Percentiles rank a stretch among this genome's conserved stretches.
Conservation (phyloP, 2,329 filamentous ascomycete species). For the Bertia moriformis region DNA sequence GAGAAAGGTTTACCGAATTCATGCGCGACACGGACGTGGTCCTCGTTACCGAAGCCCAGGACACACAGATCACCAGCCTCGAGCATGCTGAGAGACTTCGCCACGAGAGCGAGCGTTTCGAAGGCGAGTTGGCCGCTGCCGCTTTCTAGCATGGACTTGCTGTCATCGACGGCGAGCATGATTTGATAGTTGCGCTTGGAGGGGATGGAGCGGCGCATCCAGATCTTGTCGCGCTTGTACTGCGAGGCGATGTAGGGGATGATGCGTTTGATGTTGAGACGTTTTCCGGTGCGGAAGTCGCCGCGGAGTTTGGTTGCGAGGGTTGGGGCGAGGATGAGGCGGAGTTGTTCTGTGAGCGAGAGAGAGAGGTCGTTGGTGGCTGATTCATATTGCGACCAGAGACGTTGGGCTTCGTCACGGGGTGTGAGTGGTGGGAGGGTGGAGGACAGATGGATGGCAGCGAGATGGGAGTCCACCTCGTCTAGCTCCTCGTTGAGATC, state of each 20-base stretch:
- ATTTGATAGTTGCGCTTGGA: conserved; percentile 94
- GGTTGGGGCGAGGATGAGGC: conserved; percentile 86
- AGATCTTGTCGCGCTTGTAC: conserved; percentile 99
- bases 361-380: conserved; percentile 76
- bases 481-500: conserved; percentile 18
- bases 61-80: conserved; percentile 90
- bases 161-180: conserved; percentile 92
- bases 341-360: conserved; percentile 82
- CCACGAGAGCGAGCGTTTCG: conserved; percentile 84
- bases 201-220: conserved; percentile 86
- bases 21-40: conserved; percentile 48
- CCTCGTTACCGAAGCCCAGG: conserved; percentile 60
- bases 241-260: conserved; percentile 97
- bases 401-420: conserved; percentile 44
- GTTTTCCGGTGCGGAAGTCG: conserved; percentile 91
- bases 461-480: conserved; percentile 41
- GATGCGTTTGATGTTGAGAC: conserved; percentile 97
- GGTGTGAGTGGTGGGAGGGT: conserved; percentile 26
- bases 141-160: conserved; percentile 77
- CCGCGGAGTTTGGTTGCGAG: conserved; percentile 92
- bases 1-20: conserved; percentile 61
- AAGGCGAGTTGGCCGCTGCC: conserved; percentile 67
- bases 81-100: conserved; percentile 75
- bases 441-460: conserved; percentile 60
- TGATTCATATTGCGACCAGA: conserved; percentile 76